Evolutionary conservation across 257 asterid species (phyloP), one percentile per base, ranked within the genome.

Genomic region (Ehretia macrophylla): DNA sequence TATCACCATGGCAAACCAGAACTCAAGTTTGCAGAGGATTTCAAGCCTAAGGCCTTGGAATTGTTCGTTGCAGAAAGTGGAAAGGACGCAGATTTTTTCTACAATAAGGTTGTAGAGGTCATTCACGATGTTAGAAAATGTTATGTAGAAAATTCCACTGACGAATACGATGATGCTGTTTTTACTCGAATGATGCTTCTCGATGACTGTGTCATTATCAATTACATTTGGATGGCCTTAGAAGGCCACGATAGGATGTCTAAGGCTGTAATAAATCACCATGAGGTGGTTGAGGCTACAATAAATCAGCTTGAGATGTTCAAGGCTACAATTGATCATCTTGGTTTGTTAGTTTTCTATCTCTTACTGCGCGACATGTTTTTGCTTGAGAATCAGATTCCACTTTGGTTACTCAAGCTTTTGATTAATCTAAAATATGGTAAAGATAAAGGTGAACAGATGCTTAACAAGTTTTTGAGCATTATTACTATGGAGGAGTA

Each of bases 351-450:
- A 0, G 22, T 10, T 10, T 5, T 1, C 0, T 0, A 10, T 0
- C 9, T 23, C 14, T 14, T 58, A 39, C 17, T 0, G 8, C 55
- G 59, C 8, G 80, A 77, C 20, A 0, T 70, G 23, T 21, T 9
- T 5, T 20, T 66, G 32, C 66, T 77, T 4, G 80, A 73, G 56
- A 77, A 77, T 52, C 77, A 77, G 42, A 61, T 70, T 18, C 67
- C 77, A 0, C 50, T 66, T 0, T 27, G 18, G 35, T 10, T 72
- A 13, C 32, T 77, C 37, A 56, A 19, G 35, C 35, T 40, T 1
- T 19, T 67, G 27, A 21, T 45, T 38, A 0, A 8, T 2, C 14
- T 14, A 11, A 58, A 2, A 42, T 39, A 38, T 42, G 17, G 35
- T 0, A 6, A 21, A 8, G 9, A 39, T 0, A 11, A 48, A 20